phyloP scores from a whole-genome alignment of 2,329 filamentous ascomycete genomes.

The Beauveria varroae region DNA sequence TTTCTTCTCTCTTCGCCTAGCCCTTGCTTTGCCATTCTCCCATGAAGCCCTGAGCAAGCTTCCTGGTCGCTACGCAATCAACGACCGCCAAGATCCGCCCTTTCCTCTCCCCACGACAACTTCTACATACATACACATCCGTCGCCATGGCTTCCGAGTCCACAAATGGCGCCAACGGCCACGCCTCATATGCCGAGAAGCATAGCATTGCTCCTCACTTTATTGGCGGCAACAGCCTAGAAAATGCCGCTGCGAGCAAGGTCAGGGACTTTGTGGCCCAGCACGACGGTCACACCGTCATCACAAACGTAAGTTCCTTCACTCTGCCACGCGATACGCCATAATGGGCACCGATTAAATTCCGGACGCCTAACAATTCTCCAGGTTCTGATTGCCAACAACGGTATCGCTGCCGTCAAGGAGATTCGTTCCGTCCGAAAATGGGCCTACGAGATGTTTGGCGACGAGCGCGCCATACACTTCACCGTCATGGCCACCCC shows the following conservation, averaged over 20 bases:
- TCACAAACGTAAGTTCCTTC: constrained; percentile 72
- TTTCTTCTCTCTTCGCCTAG: constrained; percentile 16
- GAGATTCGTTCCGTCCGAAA: constrained; percentile 98
- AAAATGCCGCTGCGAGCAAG: constrained; percentile 71
- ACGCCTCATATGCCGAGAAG: constrained; percentile 67
- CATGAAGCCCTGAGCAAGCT: constrained; percentile 9
- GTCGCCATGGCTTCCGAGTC: constrained; percentile 40
- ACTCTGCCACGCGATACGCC: neutral
- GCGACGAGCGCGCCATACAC: constrained; percentile 95
- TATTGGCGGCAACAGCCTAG: constrained; percentile 86
- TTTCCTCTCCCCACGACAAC: constrained; percentile 1
- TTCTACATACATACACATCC: constrained; percentile 19
- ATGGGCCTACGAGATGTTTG: constrained; percentile 99
- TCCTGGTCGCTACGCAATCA: constrained; percentile 1
- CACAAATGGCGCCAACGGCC: constrained; percentile 45
- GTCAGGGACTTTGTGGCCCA: constrained; percentile 94
- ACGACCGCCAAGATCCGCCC: neutral
- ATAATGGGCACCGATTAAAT: no score
- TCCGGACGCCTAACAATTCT: neutral
- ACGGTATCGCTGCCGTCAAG: constrained; percentile 98
- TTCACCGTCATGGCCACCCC: constrained; percentile 99
- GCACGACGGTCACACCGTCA: constrained; percentile 93
- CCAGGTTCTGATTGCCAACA: constrained; percentile 98
- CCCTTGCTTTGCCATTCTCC: neutral
- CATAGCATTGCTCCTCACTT: constrained; percentile 86